Evolutionary conservation across 192 early-diverging fungal genomes (phyloP), one percentile per base, ranked within the genome.

Genomic region (Coemansia sp.): DNA sequence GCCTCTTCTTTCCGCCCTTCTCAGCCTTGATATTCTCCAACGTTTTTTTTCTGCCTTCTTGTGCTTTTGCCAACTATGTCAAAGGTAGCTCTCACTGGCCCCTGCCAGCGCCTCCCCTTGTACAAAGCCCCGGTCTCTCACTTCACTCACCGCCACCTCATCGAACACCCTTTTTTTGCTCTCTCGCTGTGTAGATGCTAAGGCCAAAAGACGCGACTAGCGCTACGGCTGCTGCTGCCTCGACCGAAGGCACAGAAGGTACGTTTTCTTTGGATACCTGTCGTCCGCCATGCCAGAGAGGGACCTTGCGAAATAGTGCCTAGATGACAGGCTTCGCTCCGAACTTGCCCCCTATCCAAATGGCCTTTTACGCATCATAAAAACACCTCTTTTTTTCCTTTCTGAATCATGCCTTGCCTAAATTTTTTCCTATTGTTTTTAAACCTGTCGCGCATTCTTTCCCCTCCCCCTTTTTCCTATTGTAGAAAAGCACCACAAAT

Each of bases 401-500:
- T 40, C 60, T 26, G 24, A 43, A 62, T 33, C 37, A 60, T 16
- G 23, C 38, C 21, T 38, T 23, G 35, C 35, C 18, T 38, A n/a
- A 53, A 5, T 53, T 53, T 53, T 31, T 21, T 53, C 31, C 10
- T 53, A 11, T 28, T 31, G 48, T 46, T 16, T 18, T 20, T 20
- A 46, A 46, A 40, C 13, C 13, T 40, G 14, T 40, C 5, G 14
- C 39, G 16, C 18, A 45, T 7, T 20, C 8, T 45, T 21, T 24
- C 31, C 14, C 31, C 33, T n/a, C 33, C 53, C 28, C 28, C 13
- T 33, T 34, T 56, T 56, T 33, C 14, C 26, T 34, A 21, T 38
- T 61, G 59, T 82, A 82, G 79, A 82, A 31, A 77, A 76, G 60
- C 79, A 74, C 59, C 79, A 82, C 73, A 82, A 82, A 48, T 82